phyloP scores from a whole-genome alignment of 768 basidiomycete genomes.

The Lentinula guzmanii region DNA sequence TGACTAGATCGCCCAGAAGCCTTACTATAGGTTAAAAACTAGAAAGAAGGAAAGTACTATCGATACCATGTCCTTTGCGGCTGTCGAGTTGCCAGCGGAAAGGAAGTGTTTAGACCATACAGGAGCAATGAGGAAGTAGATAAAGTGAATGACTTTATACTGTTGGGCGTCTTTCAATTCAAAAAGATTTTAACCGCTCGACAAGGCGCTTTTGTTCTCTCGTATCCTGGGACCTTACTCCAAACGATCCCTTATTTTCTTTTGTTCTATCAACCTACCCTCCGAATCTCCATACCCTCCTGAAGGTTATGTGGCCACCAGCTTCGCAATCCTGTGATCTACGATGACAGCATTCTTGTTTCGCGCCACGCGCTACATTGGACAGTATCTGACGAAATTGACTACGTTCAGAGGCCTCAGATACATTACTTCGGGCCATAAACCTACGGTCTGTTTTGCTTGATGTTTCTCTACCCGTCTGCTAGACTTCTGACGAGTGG shows the following conservation, averaged over 20 bases:
- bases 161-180: no score
- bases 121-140: no score
- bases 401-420: neutral
- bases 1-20: no score
- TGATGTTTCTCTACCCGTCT: neutral
- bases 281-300: neutral
- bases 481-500: neutral
- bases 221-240: neutral
- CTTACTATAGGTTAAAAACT: no score
- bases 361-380: neutral
- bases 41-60: no score
- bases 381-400: neutral
- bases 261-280: neutral
- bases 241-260: neutral
- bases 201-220: no score
- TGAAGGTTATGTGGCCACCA: neutral
- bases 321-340: neutral
- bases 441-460: neutral
- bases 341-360: neutral
- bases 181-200: no score
- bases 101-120: no score
- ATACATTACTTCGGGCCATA: neutral
- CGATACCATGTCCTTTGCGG: no score
- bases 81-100: no score
- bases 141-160: no score